These are phyloP conservation scores for Teratosphaeria zuluensis DNA, from an alignment of 2,329 filamentous ascomycete genomes.

Conservation along the genomic window DNA sequence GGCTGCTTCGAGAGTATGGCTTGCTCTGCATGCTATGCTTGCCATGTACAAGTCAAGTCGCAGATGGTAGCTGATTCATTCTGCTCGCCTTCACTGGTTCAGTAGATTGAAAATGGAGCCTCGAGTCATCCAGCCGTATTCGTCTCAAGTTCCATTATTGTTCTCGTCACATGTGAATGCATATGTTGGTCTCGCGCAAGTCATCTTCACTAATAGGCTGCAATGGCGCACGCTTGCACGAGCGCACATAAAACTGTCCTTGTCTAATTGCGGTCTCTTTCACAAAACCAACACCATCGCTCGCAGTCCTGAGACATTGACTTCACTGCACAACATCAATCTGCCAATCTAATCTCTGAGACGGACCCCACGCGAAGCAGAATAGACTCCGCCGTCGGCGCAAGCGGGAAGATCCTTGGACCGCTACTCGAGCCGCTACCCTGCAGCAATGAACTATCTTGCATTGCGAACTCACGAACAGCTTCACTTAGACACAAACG, in stretches of 20 bases:
- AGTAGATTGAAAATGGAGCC: slow-evolving; percentile 18
- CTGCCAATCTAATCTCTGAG: background rate
- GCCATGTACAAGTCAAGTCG: background rate
- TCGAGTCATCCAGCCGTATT: slow-evolving; percentile 17
- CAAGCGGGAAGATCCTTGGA: background rate
- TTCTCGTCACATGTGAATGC: background rate
- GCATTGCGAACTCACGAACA: background rate
- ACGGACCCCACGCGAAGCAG: background rate
- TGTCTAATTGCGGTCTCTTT: background rate
- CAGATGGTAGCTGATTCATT: slow-evolving; percentile 4
- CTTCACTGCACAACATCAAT: background rate
- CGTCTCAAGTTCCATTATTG: background rate
- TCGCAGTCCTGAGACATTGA: background rate
- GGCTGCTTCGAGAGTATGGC: slow-evolving; percentile 17
- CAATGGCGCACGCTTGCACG: background rate
- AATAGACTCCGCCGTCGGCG: background rate
- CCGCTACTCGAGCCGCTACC: background rate
- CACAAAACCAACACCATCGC: background rate
- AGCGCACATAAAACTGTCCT: background rate
- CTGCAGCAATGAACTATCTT: background rate
- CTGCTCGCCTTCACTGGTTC: slow-evolving; percentile 24
- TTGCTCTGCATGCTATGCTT: slow-evolving; percentile 2
- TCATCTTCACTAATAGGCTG: background rate
- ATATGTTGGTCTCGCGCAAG: background rate
- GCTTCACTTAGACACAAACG: background rate